Conservation (phyloP, 441 rosid species). For the Rhodomyrtus psidioides region DNA sequence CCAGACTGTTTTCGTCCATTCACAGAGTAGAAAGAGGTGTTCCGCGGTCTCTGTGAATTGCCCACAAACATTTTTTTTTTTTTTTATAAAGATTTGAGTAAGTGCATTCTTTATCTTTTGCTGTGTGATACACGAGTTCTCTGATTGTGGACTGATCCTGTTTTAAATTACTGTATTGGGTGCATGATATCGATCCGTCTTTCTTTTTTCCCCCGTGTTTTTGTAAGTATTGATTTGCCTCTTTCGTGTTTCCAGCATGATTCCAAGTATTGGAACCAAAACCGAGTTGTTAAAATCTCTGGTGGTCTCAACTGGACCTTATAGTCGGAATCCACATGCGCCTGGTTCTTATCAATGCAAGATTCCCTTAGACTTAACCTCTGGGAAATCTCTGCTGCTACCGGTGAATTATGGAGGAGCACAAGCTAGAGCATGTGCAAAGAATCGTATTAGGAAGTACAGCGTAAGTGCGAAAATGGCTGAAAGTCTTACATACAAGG, state of each 20-base stretch:
- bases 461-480: not conserved
- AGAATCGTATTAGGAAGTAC: not conserved
- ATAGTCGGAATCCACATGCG: not conserved
- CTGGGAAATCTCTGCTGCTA: not conserved
- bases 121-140: not conserved
- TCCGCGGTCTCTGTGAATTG: no score
- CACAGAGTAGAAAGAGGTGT: no score
- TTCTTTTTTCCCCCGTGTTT: not conserved
- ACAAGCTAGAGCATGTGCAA: not conserved
- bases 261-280: not conserved
- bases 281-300: not conserved
- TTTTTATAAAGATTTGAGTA: not conserved
- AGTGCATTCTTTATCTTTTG: not conserved
- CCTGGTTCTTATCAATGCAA: not conserved
- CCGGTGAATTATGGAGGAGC: not conserved
- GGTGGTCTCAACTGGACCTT: not conserved
- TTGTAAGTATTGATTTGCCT: not conserved
- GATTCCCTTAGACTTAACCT: not conserved
- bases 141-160: not conserved
- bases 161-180: not conserved
- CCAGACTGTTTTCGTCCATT: no score
- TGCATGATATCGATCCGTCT: not conserved
- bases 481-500: constrained; percentile 63
- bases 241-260: not conserved
- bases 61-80: not conserved